A percentile compares a stretch with the other conserved stretches of the same genome.
These are phyloP conservation scores for Silene noctiflora DNA, from an alignment of 179 eudicot species.

Conservation along the genomic window DNA sequence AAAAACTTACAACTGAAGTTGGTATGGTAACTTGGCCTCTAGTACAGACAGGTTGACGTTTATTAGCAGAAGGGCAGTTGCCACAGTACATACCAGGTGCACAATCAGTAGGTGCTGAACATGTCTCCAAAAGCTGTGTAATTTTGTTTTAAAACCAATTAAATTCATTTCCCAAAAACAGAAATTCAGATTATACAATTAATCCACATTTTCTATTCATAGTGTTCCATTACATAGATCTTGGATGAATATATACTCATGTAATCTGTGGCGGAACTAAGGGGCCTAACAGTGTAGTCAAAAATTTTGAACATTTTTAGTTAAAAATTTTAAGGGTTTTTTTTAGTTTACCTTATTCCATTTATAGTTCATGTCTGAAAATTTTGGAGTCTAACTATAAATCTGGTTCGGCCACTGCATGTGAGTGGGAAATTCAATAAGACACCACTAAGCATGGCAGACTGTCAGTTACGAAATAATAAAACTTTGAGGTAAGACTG, in stretches of 20 bases:
- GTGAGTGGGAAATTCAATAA: background rate
- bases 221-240: conserved; percentile 28
- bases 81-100: conserved; percentile 85
- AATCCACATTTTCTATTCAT: no score
- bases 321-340: no score
- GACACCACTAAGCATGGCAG: background rate
- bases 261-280: background rate
- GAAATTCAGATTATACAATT: background rate
- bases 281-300: no score
- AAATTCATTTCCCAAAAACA: conserved; percentile 24
- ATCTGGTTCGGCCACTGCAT: no score
- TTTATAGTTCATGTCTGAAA: no score
- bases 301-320: no score
- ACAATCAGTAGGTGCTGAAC: conserved; percentile 77
- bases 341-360: no score
- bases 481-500: no score
- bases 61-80: conserved; percentile 64
- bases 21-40: conserved; percentile 82
- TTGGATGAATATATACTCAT: background rate
- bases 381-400: no score
- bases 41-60: conserved; percentile 59
- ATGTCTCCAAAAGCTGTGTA: conserved; percentile 68
- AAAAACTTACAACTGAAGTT: conserved; percentile 59
- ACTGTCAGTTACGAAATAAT: no score
- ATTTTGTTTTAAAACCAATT: conserved; percentile 11